Evolutionary conservation across 2,329 filamentous ascomycete species (phyloP).

Genomic region (Corniculantispora saksenae): DNA sequence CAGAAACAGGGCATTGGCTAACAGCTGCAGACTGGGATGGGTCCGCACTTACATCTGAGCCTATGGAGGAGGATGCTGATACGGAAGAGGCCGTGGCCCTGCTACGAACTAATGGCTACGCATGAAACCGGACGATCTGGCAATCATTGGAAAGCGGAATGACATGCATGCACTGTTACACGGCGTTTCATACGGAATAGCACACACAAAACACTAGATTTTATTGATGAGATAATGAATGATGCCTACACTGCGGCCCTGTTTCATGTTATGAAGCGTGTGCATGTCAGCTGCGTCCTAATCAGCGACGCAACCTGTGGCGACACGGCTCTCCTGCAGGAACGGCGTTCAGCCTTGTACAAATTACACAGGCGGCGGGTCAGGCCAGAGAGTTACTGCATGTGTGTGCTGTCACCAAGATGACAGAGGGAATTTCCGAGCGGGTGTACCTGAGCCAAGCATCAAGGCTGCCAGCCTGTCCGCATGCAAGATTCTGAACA

Average conservation of each 20-base stretch:
- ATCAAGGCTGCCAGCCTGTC: background rate
- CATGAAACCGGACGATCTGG: constrained; percentile 1
- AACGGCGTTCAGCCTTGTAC: background rate
- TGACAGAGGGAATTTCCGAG: too few species aligned
- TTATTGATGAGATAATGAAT: constrained; percentile 12
- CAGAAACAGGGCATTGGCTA: background rate
- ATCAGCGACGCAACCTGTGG: background rate
- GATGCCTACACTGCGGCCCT: background rate
- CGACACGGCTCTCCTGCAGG: background rate
- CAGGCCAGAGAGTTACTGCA: background rate
- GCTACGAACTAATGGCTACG: background rate
- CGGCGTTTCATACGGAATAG: background rate
- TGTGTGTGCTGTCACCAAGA: background rate
- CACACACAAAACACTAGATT: background rate
- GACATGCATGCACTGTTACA: background rate
- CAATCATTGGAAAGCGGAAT: background rate
- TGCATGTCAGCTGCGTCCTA: background rate
- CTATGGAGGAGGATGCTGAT: constrained; percentile 40
- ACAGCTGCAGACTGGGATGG: constrained; percentile 53
- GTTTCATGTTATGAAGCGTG: too few species aligned
- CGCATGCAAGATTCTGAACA: too few species aligned
- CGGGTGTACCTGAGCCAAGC: background rate
- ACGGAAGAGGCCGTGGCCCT: background rate
- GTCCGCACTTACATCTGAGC: constrained; percentile 56
- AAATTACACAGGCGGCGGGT: background rate